Percentiles rank a stretch among this genome's conserved stretches.
Evolutionary conservation across 805 yeast genomes (phyloP).

Genomic region (Scheffersomyces ergatensis): DNA sequence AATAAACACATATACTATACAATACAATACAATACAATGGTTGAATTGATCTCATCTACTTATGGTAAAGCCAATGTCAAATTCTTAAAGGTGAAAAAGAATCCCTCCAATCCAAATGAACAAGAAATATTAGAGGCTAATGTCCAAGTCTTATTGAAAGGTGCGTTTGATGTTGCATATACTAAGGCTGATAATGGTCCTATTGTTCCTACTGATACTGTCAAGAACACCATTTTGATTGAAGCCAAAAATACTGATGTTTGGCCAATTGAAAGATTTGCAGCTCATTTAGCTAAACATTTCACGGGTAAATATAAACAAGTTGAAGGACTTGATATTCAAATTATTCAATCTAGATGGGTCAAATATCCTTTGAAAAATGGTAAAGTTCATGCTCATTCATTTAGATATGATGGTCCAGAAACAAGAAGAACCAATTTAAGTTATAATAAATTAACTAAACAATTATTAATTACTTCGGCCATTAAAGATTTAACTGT

Average conservation of each 20-base stretch:
- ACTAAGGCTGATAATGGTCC: constrained; percentile 84
- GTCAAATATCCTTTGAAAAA: constrained; percentile 61
- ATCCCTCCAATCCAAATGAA: constrained; percentile 63
- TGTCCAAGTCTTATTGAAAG: constrained; percentile 71
- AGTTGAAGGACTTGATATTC: constrained; percentile 67
- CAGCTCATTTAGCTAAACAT: constrained; percentile 79
- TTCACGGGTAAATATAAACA: constrained; percentile 76
- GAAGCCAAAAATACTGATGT: constrained; percentile 81
- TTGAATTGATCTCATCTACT: constrained; percentile 44
- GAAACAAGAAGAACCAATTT: constrained; percentile 68
- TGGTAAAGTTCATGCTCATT: constrained; percentile 78
- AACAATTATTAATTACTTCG: constrained; percentile 57
- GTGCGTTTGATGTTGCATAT: constrained; percentile 76
- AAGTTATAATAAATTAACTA: constrained; percentile 48
- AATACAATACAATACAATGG: background rate
- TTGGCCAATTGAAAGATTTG: constrained; percentile 90
- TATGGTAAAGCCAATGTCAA: constrained; percentile 95
- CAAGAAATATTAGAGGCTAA: constrained; percentile 88
- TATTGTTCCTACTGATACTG: constrained; percentile 94
- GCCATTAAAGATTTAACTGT: constrained; percentile 78
- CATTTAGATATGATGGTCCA: constrained; percentile 81
- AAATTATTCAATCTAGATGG: constrained; percentile 77
- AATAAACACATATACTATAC: no score
- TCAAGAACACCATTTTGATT: constrained; percentile 81
- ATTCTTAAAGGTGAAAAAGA: constrained; percentile 83